These are phyloP conservation scores for Ustilago sp. DNA, from an alignment of 1,284 basidiomycete species.

Conservation along the genomic window DNA sequence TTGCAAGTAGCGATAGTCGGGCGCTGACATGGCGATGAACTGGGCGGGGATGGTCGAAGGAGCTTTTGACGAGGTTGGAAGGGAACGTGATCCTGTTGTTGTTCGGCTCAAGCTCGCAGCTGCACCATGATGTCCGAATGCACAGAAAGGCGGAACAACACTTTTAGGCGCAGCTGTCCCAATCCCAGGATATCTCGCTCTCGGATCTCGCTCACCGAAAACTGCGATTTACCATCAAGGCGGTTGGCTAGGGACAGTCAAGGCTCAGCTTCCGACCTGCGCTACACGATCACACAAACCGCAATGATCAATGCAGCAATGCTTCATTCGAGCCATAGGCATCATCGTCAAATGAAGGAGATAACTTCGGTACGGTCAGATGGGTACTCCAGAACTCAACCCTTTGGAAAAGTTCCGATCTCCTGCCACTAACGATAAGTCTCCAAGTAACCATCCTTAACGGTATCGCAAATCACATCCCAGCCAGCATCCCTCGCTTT, in stretches of 20 bases:
- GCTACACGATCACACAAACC: too few species aligned
- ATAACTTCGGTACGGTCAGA: too few species aligned
- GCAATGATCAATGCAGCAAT: too few species aligned
- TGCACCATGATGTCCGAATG: neutral
- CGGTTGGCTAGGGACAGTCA: too few species aligned
- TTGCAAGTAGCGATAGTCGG: constrained; percentile 58
- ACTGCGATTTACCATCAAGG: too few species aligned
- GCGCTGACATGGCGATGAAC: constrained; percentile 27
- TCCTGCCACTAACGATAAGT: constrained; percentile 45
- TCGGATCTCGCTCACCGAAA: too few species aligned
- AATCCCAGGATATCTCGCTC: too few species aligned
- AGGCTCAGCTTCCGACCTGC: too few species aligned
- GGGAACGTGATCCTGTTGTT: neutral
- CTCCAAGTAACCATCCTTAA: constrained; percentile 46
- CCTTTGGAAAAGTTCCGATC: constrained; percentile 42
- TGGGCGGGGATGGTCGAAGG: neutral
- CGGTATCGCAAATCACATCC: constrained; percentile 35
- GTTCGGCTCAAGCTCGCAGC: neutral
- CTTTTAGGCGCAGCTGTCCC: neutral
- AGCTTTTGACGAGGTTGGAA: too few species aligned
- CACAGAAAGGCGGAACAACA: neutral
- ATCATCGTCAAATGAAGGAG: too few species aligned
- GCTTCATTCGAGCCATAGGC: too few species aligned
- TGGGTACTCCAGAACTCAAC: neutral
- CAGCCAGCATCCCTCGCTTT: constrained; percentile 43